These are phyloP conservation scores for Inosperma sp. DNA, from an alignment of 768 basidiomycete genomes.

Conservation along the genomic window DNA sequence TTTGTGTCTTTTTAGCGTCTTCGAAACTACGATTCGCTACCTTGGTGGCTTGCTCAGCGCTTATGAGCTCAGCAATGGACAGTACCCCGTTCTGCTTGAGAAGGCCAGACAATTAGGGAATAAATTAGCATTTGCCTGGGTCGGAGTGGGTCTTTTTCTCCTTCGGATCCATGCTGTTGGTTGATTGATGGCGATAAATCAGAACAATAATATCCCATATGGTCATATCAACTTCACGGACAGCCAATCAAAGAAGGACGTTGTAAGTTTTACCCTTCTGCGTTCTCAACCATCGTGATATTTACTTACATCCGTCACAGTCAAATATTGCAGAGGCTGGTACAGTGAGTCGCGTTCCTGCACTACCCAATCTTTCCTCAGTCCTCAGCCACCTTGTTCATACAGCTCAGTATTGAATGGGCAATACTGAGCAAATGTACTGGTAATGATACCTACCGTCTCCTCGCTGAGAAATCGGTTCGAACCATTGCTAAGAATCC, in stretches of 20 bases:
- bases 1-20: slow-evolving; percentile 41
- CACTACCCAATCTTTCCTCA: not conserved
- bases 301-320: slow-evolving; percentile 26
- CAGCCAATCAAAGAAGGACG: slow-evolving; percentile 36
- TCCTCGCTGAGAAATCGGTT: slow-evolving; percentile 46
- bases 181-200: not conserved
- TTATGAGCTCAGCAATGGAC: slow-evolving; percentile 58
- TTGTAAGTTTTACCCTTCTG: slow-evolving; percentile 20
- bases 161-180: not conserved
- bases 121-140: slow-evolving; percentile 60
- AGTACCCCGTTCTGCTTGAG: slow-evolving; percentile 46
- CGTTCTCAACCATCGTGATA: not conserved
- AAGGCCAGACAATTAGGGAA: slow-evolving; percentile 63
- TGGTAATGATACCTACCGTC: slow-evolving; percentile 50
- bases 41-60: slow-evolving; percentile 63
- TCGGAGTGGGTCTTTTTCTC: slow-evolving; percentile 39
- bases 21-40: slow-evolving; percentile 75
- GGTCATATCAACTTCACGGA: slow-evolving; percentile 39
- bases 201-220: slow-evolving; percentile 41
- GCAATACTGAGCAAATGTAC: slow-evolving; percentile 48
- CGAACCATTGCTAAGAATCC: slow-evolving; percentile 42
- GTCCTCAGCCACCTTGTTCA: not conserved
- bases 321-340: slow-evolving; percentile 57
- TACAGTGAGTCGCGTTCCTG: slow-evolving; percentile 29
- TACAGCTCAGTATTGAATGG: slow-evolving; percentile 53